Base-by-base conservation (phyloP, 352 stramenopile genomes). In the Globisporangium parvum region DNA sequence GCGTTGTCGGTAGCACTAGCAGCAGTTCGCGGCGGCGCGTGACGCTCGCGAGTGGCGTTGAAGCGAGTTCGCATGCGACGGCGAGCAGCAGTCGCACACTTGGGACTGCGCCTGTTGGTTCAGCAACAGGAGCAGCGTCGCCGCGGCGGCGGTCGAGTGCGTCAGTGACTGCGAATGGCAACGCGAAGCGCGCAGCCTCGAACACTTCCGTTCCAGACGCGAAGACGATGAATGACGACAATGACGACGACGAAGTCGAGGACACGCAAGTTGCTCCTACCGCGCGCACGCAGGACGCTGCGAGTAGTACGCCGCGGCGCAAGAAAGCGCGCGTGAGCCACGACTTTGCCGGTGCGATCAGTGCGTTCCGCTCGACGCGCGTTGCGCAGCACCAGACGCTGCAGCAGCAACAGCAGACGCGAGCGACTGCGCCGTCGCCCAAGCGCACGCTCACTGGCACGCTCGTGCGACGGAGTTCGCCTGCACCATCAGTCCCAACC, bases 291-390 rank as follows among this genome's bases (percentile, higher is more conserved):
- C 44, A 48, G 44, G 6, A 35, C 21, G 11, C 12, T 9, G 11
- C 45, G 31, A 37, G 31, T 12, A 37, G 6, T 12, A 37, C 31
- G 31, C 31, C 31, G 44, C 37, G 24, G 11, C 20, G n/a, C 8
- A 65, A 64, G 46, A 71, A 70, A 41, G 69, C 72, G 49, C 66
- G 72, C 1, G 52, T 69, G 1, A 87, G 70, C 47, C 55, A 80
- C 17, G 72, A 91, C 46, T 88, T 86, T 46, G 53, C 66, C 47
- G 67, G 63, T 5, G 77, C 69, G 2, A 75, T 86, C 50, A 67
- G 53, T 6, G 67, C 69, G 9, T 88, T 86, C 60, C 59, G 31
- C 31, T 37, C 31, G 8, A 76, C 39, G 60, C 24, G 23, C n/a
- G 9, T 9, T 24, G 44, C 67, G 5, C 58, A 71, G 46, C 59